Percentiles rank a stretch among this genome's conserved stretches.
Evolutionary conservation across 176 grass and related monocot genomes (phyloP).

Genomic region (Pontederia paniculata): DNA sequence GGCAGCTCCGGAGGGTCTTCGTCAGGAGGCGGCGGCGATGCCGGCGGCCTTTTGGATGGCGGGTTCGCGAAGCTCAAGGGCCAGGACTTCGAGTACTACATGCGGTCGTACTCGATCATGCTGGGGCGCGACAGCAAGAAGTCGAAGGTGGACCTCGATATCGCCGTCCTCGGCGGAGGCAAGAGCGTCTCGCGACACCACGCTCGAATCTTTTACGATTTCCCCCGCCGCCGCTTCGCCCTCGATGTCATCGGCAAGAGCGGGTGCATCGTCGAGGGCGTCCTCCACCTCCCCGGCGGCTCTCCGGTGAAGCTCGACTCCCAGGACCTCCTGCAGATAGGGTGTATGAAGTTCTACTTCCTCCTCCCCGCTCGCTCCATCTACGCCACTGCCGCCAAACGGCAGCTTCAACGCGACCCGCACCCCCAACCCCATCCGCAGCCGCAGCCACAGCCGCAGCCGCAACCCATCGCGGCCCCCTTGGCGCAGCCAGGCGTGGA

Average conservation of each 20-base stretch:
- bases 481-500: too few relatives aligned
- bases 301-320: constrained; percentile 7
- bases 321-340: constrained; percentile 13
- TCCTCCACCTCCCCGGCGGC: constrained; percentile 7
- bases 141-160: constrained; percentile 10
- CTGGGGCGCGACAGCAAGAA: constrained; percentile 15
- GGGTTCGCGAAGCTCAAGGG: constrained; percentile 12
- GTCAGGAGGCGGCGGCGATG: background rate
- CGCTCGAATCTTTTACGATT: constrained; percentile 13
- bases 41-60: background rate
- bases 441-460: background rate
- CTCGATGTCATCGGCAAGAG: constrained; percentile 15
- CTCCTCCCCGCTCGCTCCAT: constrained; percentile 11
- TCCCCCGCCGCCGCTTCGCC: constrained; percentile 9
- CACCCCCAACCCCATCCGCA: background rate
- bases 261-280: constrained; percentile 12
- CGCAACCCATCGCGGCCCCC: too few relatives aligned
- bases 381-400: constrained; percentile 1
- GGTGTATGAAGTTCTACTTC: constrained; percentile 17
- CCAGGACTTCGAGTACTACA: constrained; percentile 15
- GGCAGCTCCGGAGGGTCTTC: background rate
- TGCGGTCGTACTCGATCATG: constrained; percentile 11
- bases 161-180: constrained; percentile 7
- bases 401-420: background rate
- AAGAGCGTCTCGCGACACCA: constrained; percentile 10